Base-by-base conservation (phyloP, 139 green algal genomes). In the Coelastrella sp. region DNA sequence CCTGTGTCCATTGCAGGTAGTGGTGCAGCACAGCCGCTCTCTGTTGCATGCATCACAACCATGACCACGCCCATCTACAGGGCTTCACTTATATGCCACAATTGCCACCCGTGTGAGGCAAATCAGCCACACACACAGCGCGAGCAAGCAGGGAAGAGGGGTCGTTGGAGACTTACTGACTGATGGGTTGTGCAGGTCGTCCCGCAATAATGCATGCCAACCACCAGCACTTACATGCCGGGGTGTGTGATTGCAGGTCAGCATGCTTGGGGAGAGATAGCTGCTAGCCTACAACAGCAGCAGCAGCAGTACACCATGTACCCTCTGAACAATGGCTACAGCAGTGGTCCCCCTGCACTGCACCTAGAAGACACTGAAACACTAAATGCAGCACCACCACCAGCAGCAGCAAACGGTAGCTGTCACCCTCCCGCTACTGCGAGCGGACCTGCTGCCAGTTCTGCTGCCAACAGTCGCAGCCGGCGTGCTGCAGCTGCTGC, bases 211-310 rank as follows among this genome's bases (percentile, higher is more conserved):
- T 49, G 35, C 35, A 49, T 49, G 35, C 35, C 35, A 49, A 49
- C 3, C 35, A 49, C 35, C 35, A 49, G 3, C 35, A 49, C 35
- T 49, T 3, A 49, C 35, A 49, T 49, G 35, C 35, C 35, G 35
- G 35, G 35, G 35, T 49, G 35, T 49, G 35, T 49, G 35, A 49
- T 49, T 76, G 19, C 68, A 76, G 68, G 68, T 19, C 68, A 25
- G 17, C 68, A 76, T 76, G 19, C 19, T 17, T 76, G 24, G n/a
- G 68, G 68, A 10, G 89, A 94, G 76, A 60, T 74, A 57, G 82
- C 91, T 4, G 92, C 83, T 4, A 90, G 92, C 84, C 91, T 79
- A 59, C 89, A 92, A 22, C 89, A 49, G 72, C 17, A 78, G 84
- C 8, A 7, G 85, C 75, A 12, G 87, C 66, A 25, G 90, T 89